Conservation (phyloP, 169 alveolate genomes). For the Hepatocystis sp. region DNA sequence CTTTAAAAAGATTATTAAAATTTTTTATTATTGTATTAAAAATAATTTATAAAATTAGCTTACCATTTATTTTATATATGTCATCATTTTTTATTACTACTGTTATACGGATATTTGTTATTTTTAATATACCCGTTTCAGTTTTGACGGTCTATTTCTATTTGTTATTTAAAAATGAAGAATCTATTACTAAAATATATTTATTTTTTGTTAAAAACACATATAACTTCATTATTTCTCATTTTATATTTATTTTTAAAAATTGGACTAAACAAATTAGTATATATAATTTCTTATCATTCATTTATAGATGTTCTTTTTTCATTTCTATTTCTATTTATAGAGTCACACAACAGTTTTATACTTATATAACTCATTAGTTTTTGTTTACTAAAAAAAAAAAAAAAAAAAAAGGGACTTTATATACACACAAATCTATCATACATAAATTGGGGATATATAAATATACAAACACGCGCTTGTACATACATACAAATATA, state of each 20-base stretch:
- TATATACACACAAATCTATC: too few species aligned
- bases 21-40: slow-evolving; percentile 26
- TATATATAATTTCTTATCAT: slow-evolving; percentile 15
- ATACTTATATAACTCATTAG: too few species aligned
- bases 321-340: slow-evolving; percentile 26
- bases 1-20: slow-evolving; percentile 46
- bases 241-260: slow-evolving; percentile 34
- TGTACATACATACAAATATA: too few species aligned
- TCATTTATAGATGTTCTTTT: slow-evolving; percentile 6
- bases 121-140: slow-evolving; percentile 50
- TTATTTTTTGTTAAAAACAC: slow-evolving; percentile 10
- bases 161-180: slow-evolving; percentile 41
- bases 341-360: slow-evolving; percentile 12
- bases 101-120: slow-evolving; percentile 29
- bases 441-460: too few species aligned
- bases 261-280: slow-evolving; percentile 9
- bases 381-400: too few species aligned
- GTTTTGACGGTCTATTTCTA: slow-evolving; percentile 38
- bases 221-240: slow-evolving; percentile 44
- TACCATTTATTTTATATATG: slow-evolving; percentile 39
- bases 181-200: slow-evolving; percentile 14
- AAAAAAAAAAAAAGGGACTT: too few species aligned
- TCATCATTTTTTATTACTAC: slow-evolving; percentile 27
- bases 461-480: too few species aligned
- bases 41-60: slow-evolving; percentile 40